These are phyloP conservation scores for Penicillium odoratum DNA, from an alignment of 495 filamentous ascomycete genomes.

Conservation along the genomic window DNA sequence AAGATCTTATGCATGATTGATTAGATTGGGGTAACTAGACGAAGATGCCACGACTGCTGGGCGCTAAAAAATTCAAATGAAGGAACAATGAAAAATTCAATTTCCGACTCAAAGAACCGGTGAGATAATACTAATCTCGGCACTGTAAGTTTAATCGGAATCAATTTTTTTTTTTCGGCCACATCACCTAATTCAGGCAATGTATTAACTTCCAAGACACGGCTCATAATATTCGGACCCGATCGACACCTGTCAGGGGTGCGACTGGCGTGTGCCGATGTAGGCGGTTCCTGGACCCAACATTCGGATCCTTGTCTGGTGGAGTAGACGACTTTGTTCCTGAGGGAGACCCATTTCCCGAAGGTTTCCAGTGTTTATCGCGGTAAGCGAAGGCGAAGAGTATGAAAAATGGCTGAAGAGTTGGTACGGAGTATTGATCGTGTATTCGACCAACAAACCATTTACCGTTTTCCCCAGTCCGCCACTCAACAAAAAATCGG, in stretches of 20 bases:
- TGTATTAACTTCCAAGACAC: background rate
- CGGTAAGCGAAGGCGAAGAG: slow-evolving; percentile 4
- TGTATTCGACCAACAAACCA: background rate
- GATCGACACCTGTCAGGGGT: slow-evolving; percentile 28
- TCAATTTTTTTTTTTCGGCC: background rate
- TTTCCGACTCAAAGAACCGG: background rate
- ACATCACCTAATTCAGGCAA: background rate
- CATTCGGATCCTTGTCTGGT: slow-evolving; percentile 3
- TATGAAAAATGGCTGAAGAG: background rate
- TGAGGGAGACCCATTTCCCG: slow-evolving; percentile 12
- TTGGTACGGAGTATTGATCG: background rate
- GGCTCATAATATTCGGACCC: slow-evolving; percentile 6
- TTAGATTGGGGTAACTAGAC: background rate
- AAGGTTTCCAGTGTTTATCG: slow-evolving; percentile 2
- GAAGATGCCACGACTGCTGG: background rate
- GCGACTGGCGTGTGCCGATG: slow-evolving; percentile 22
- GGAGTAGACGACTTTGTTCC: slow-evolving; percentile 8
- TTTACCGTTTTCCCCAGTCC: slow-evolving; percentile 1
- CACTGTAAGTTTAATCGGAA: background rate
- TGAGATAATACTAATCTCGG: background rate
- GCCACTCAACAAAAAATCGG: background rate
- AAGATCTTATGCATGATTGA: background rate
- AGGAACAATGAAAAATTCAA: background rate
- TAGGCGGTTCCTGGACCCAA: slow-evolving; percentile 15
- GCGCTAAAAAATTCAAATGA: background rate